These are phyloP conservation scores for Picochlorum sp. DNA, from an alignment of 139 green algal species.

Conservation along the genomic window DNA sequence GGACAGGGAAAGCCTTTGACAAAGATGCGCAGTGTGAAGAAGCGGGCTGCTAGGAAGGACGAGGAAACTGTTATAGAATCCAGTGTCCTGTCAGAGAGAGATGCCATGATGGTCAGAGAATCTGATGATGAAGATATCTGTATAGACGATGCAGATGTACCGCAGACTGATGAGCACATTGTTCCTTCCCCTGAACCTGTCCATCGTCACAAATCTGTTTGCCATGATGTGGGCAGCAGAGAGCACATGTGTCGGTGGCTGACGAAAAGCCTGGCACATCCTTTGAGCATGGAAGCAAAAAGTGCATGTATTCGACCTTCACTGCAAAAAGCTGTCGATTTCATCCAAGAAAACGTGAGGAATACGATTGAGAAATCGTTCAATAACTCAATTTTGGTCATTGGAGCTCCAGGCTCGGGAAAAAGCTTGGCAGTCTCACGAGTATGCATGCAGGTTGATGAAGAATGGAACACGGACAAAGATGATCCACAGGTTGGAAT, in stretches of 20 bases:
- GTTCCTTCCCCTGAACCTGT: too few species aligned
- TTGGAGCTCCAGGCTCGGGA: constrained; percentile 36
- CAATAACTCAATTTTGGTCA: constrained; percentile 35
- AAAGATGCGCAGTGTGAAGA: not conserved
- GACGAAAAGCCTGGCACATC: constrained; percentile 1
- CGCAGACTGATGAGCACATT: not conserved
- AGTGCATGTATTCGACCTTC: not conserved
- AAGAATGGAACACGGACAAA: constrained; percentile 22
- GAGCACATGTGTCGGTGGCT: constrained; percentile 3
- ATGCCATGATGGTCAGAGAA: constrained; percentile 1
- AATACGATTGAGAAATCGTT: constrained; percentile 16
- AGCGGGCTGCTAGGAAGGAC: not conserved
- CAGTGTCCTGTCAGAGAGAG: not conserved
- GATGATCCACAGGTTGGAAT: constrained; percentile 46
- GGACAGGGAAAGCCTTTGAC: not conserved
- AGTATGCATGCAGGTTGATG: constrained; percentile 22
- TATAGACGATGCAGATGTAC: not conserved
- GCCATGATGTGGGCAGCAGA: too few species aligned
- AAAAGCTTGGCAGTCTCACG: constrained; percentile 53
- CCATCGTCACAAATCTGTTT: too few species aligned
- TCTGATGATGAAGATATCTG: constrained; percentile 1
- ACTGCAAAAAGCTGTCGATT: constrained; percentile 1
- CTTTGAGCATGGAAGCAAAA: constrained; percentile 5
- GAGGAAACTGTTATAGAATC: not conserved
- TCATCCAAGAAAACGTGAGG: constrained; percentile 2